Evolutionary conservation across 2,329 filamentous ascomycete species (phyloP).

Genomic region (Verticillium tricorpus): DNA sequence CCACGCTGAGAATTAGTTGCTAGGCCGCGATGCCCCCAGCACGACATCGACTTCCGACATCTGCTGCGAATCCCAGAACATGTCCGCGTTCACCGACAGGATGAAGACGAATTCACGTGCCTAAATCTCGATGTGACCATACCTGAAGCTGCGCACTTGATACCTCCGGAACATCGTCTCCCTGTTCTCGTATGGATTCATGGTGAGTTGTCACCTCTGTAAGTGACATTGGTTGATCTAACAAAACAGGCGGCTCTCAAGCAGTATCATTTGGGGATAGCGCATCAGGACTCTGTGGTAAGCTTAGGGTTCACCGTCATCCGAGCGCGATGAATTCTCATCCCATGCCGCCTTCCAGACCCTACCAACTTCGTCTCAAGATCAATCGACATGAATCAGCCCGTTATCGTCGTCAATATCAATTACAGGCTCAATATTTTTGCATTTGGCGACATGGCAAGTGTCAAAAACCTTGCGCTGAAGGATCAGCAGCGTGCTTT

Average conservation of each 20-base stretch:
- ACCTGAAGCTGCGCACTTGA: constrained; percentile 12
- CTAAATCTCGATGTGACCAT: constrained; percentile 35
- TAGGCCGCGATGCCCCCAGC: constrained; percentile 37
- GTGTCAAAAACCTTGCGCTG: constrained; percentile 28
- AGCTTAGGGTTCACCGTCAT: constrained; percentile 1
- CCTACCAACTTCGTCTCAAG: constrained; percentile 27
- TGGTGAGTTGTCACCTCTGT: constrained; percentile 18
- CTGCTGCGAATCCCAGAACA: constrained; percentile 35
- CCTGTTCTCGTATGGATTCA: constrained; percentile 43
- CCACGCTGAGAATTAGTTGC: constrained; percentile 1
- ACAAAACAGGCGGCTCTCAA: constrained; percentile 31
- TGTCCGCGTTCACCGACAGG: constrained; percentile 14
- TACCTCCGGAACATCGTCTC: constrained; percentile 5
- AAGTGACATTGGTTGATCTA: background rate
- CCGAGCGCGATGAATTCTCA: background rate
- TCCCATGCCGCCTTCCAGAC: constrained; percentile 16
- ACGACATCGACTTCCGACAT: constrained; percentile 33
- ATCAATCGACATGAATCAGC: constrained; percentile 21
- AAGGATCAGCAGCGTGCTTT: constrained; percentile 28
- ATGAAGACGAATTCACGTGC: constrained; percentile 37
- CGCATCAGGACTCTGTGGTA: constrained; percentile 35
- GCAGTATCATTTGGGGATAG: constrained; percentile 37
- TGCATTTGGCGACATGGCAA: constrained; percentile 34
- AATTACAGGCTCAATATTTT: constrained; percentile 25
- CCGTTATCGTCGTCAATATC: constrained; percentile 14